Evolutionary conservation across 2,329 filamentous ascomycete genomes (phyloP), one percentile per base, ranked within the genome.

Genomic region (Talaromyces sp.): DNA sequence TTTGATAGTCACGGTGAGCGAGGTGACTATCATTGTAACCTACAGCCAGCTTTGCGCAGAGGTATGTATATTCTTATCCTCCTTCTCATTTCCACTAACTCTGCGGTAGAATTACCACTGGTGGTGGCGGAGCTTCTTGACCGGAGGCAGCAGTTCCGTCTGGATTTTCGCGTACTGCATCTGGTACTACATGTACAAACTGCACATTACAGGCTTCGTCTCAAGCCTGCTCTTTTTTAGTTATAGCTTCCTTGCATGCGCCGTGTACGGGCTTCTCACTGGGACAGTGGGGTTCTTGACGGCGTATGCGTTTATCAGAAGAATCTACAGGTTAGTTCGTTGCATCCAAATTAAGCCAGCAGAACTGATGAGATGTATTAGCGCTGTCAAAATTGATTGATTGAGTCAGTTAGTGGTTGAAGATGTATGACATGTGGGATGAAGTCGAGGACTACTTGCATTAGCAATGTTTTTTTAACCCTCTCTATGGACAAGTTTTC

Each of bases 71-170:
- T 13, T 8, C 63, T 32, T 66, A n/a, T 21, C 41, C 26, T 29
- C 13, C 21, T 17, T 32, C 24, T 38, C 26, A 31, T 26, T 54
- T 13, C 54, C 49, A 46, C 41, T 46, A 61, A 51, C 49, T 24
- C 50, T 1, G 26, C 14, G 31, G 26, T 52, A 85, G 82, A 92
- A 96, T 74, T 89, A 95, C 75, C 84, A 91, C 72, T 96, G 91
- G 91, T 95, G 90, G 90, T 96, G 91, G 91, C 89, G 90, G 73
- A 91, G 89, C 56, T 95, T 96, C 78, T 76, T 90, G 55, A 84
- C 92, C 9, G 91, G 91, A 51, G 89, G 88, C 54, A 86, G 87
- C 66, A 91, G 87, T 66, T 85, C 89, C 7, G 74, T 91, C 62
- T 96, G 91, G 90, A 85, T 96, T 41, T 95, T 93, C 71, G 72